These are phyloP conservation scores for Pleurotus giganteus DNA, from an alignment of 768 basidiomycete genomes.

Conservation along the genomic window DNA sequence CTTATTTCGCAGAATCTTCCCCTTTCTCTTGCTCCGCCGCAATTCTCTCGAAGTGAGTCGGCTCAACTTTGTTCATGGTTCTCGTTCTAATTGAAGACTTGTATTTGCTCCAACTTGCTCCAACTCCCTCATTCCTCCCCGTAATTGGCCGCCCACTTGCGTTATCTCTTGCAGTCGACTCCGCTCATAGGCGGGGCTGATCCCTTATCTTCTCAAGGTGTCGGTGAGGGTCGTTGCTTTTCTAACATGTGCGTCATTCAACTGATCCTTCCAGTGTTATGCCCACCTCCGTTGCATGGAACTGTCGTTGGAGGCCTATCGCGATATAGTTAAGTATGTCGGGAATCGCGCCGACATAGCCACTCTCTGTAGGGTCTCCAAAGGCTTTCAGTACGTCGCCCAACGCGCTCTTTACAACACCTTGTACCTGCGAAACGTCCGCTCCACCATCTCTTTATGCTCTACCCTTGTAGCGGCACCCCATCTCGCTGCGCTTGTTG, in stretches of 20 bases:
- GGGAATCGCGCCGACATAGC: constrained; percentile 53
- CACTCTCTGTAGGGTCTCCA: constrained; percentile 56
- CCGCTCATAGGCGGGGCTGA: constrained; percentile 1
- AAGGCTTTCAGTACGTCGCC: constrained; percentile 49
- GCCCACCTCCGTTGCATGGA: constrained; percentile 46
- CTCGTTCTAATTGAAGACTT: constrained; percentile 1
- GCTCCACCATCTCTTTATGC: constrained; percentile 43
- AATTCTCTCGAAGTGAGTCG: constrained; percentile 1
- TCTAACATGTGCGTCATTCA: neutral
- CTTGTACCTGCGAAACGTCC: constrained; percentile 41
- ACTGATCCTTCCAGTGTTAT: constrained; percentile 30
- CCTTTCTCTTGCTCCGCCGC: neutral
- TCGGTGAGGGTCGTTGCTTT: neutral
- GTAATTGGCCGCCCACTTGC: constrained; percentile 11
- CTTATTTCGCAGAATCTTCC: constrained; percentile 4
- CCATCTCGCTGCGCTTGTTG: constrained; percentile 51
- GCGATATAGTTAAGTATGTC: constrained; percentile 53
- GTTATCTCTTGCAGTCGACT: neutral
- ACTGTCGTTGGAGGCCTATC: constrained; percentile 57
- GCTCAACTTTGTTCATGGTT: neutral
- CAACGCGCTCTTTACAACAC: constrained; percentile 63
- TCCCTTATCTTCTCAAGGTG: constrained; percentile 7
- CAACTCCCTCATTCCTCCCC: constrained; percentile 6
- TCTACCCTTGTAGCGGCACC: constrained; percentile 40
- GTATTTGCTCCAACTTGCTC: neutral